Percentiles rank a stretch among this genome's conserved stretches.
phyloP scores from a whole-genome alignment of 306 rosid species.

The Lathyrus oleraceus region DNA sequence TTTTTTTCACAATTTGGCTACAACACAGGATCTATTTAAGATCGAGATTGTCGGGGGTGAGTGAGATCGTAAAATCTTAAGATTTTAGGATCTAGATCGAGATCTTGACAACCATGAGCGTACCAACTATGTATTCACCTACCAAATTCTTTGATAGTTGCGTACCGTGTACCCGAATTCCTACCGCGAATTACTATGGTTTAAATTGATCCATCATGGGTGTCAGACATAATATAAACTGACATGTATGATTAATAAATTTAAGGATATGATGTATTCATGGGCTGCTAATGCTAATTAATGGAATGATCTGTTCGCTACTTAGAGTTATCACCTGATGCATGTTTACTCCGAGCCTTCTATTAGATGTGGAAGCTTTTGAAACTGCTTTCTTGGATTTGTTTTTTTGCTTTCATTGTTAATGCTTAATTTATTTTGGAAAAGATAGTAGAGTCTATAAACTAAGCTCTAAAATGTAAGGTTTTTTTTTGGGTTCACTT shows the following conservation, averaged over 20 bases:
- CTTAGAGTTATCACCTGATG: conserved; percentile 16
- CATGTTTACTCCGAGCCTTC: not conserved
- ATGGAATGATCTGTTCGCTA: conserved; percentile 10
- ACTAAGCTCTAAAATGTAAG: not conserved
- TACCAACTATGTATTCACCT: no score
- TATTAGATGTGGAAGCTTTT: not conserved
- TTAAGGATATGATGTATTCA: not conserved
- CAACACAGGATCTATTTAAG: no score
- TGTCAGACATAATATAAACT: conserved; percentile 4
- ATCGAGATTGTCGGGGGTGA: no score
- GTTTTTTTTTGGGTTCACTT: not conserved
- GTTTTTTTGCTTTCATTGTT: not conserved
- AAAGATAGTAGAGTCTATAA: conserved; percentile 5
- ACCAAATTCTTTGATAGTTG: no score
- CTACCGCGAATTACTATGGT: not conserved
- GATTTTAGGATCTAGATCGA: no score
- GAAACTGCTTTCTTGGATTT: not conserved
- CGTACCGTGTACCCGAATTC: no score
- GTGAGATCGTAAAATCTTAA: no score
- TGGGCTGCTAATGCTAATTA: conserved; percentile 1
- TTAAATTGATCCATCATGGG: conserved; percentile 2
- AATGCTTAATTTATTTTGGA: conserved; percentile 13
- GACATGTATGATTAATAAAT: conserved; percentile 8
- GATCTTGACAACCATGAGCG: no score
- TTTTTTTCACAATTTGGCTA: no score